These are phyloP conservation scores for Aspergillus ochraceoroseus DNA, from an alignment of 2,329 filamentous ascomycete genomes.

Conservation along the genomic window DNA sequence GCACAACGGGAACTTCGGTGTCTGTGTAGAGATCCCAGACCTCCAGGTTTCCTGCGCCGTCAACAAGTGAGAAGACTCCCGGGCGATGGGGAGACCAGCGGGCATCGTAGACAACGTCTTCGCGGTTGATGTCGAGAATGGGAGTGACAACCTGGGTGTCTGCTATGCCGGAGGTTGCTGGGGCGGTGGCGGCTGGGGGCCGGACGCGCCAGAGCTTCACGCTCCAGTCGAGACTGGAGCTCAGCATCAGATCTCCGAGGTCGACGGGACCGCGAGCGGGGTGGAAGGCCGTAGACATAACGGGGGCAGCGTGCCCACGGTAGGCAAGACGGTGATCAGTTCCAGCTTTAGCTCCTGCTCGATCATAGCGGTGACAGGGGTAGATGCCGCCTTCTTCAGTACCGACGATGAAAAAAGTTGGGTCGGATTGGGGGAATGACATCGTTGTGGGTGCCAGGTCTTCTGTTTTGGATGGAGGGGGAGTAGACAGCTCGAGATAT, in stretches of 20 bases:
- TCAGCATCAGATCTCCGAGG: conserved; percentile 86
- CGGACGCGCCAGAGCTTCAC: conserved; percentile 96
- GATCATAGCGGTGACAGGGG: conserved; percentile 94
- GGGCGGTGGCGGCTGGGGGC: conserved; percentile 40
- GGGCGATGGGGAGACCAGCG: conserved; percentile 93
- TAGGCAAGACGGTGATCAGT: conserved; percentile 87
- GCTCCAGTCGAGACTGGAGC: conserved; percentile 92
- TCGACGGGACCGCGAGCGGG: conserved; percentile 88
- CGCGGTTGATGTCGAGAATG: conserved; percentile 82
- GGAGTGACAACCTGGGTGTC: conserved; percentile 58
- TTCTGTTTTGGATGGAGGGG: conserved; percentile 82
- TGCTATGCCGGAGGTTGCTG: conserved; percentile 35
- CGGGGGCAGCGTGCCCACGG: conserved; percentile 82
- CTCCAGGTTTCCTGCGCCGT: conserved; percentile 86
- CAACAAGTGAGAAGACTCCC: conserved; percentile 89
- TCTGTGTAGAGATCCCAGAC: conserved; percentile 93
- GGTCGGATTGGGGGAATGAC: conserved; percentile 89
- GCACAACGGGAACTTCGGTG: conserved; percentile 83
- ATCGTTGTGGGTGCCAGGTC: conserved; percentile 93
- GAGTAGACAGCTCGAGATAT: conserved; percentile 79
- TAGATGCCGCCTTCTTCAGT: conserved; percentile 96
- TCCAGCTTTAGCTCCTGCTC: conserved; percentile 92
- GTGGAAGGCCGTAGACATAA: conserved; percentile 95
- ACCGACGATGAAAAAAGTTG: conserved; percentile 94
- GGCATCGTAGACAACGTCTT: conserved; percentile 95